Evolutionary conservation across 1,139 yeast genomes (phyloP).

Genomic region (Yamadazyma diddensiae): DNA sequence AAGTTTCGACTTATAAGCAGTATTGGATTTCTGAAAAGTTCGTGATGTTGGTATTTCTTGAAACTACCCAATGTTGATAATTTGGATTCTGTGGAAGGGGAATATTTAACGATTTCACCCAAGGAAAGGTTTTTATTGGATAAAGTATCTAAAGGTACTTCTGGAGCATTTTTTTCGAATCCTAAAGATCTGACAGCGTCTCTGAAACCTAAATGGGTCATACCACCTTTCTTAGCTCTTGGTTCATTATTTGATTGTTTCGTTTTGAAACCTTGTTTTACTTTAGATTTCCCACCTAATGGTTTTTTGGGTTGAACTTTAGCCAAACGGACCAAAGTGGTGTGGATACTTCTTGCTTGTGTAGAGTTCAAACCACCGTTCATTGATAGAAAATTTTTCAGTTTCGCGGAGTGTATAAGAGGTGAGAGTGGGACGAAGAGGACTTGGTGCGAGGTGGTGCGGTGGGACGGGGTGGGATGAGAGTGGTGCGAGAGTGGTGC

Average conservation of each 20-base stretch:
- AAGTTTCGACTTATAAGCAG: constrained; percentile 47
- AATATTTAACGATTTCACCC: constrained; percentile 24
- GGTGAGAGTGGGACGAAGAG: too few relatives aligned
- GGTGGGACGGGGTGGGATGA: too few relatives aligned
- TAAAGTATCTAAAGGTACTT: constrained; percentile 16
- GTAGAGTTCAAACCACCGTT: too few relatives aligned
- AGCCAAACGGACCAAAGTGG: constrained; percentile 11
- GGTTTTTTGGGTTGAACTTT: constrained; percentile 15
- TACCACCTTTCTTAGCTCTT: constrained; percentile 39
- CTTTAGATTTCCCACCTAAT: constrained; percentile 25
- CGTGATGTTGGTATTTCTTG: constrained; percentile 63
- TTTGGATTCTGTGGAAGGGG: constrained; percentile 17
- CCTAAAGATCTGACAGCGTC: constrained; percentile 39
- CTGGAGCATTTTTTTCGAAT: constrained; percentile 31
- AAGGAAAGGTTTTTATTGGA: constrained; percentile 10
- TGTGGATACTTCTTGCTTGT: background rate
- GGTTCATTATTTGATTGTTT: constrained; percentile 15
- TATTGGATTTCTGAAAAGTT: constrained; percentile 55
- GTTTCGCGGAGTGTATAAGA: too few relatives aligned
- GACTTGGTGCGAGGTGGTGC: too few relatives aligned
- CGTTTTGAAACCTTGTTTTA: constrained; percentile 25
- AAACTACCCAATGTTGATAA: constrained; percentile 51
- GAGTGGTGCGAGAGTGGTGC: too few relatives aligned
- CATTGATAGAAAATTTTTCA: too few relatives aligned
- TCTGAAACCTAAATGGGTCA: constrained; percentile 40